A percentile compares a stretch with the other conserved stretches of the same genome.
These are phyloP conservation scores for Pseudotsuga menziesii DNA, from an alignment of 75 land plant genomes.

Conservation along the genomic window DNA sequence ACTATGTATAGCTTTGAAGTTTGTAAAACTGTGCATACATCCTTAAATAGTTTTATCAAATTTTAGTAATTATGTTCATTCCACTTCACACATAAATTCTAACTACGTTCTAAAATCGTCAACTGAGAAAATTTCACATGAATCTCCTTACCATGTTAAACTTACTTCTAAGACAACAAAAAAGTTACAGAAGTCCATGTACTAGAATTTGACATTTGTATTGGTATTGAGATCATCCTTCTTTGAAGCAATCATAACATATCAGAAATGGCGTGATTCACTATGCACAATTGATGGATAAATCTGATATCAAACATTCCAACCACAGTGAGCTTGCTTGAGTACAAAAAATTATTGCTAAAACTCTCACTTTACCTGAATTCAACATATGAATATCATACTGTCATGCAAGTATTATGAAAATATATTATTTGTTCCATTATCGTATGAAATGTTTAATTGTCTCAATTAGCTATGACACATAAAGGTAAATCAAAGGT, in stretches of 20 bases:
- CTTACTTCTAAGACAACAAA: neutral
- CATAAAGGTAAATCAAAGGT: neutral
- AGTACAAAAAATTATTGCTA: no score
- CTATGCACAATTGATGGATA: neutral
- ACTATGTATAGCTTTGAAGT: no score
- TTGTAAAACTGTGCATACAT: no score
- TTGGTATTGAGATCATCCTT: neutral
- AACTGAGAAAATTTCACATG: neutral
- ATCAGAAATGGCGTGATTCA: neutral
- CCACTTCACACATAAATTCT: no score
- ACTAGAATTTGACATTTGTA: neutral
- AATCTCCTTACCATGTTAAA: neutral
- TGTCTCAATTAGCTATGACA: neutral
- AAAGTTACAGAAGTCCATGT: neutral
- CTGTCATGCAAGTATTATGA: neutral
- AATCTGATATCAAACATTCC: no score
- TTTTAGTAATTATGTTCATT: no score
- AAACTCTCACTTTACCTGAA: neutral
- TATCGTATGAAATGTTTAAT: neutral
- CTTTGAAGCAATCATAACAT: neutral
- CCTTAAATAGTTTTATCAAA: no score
- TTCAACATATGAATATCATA: neutral
- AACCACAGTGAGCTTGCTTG: no score
- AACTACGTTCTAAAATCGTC: no score
- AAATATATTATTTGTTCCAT: slow-evolving; percentile 6